These are phyloP conservation scores for Pisolithus sp. DNA, from an alignment of 768 basidiomycete genomes.

Conservation along the genomic window DNA sequence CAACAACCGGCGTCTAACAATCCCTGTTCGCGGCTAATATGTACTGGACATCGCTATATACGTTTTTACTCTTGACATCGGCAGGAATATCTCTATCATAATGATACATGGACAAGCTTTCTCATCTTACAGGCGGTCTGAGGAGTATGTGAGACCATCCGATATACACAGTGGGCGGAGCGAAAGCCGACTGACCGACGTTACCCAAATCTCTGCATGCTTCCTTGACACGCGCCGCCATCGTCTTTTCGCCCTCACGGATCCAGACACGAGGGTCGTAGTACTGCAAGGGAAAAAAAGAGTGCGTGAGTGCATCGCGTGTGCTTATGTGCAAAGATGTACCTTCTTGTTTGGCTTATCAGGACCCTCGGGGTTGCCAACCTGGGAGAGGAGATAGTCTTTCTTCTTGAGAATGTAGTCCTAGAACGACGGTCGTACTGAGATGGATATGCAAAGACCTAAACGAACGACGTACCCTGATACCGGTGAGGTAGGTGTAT, in stretches of 20 bases:
- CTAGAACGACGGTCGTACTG: slow-evolving; percentile 27
- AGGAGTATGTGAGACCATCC: neutral
- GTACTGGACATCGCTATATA: too few species aligned
- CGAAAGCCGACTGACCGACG: slow-evolving; percentile 33
- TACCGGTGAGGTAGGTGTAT: slow-evolving; percentile 84
- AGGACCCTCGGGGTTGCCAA: slow-evolving; percentile 93
- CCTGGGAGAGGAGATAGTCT: slow-evolving; percentile 83
- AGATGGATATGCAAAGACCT: too few species aligned
- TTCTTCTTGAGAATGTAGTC: slow-evolving; percentile 85
- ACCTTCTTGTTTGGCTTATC: slow-evolving; percentile 99
- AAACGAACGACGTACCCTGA: slow-evolving; percentile 45
- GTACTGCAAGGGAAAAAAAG: slow-evolving; percentile 42
- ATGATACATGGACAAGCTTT: neutral
- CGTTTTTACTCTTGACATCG: too few species aligned
- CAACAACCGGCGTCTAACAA: neutral
- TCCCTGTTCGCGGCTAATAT: neutral
- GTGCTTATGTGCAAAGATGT: neutral
- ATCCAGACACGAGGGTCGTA: slow-evolving; percentile 99
- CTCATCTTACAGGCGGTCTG: slow-evolving; percentile 19
- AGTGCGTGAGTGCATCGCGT: neutral
- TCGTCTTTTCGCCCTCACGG: slow-evolving; percentile 95
- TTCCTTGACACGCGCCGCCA: slow-evolving; percentile 79
- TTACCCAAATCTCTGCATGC: slow-evolving; percentile 90
- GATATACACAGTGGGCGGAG: neutral
- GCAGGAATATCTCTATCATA: too few species aligned